Conservation (phyloP, 2,329 filamentous ascomycete species). For the Xylariaceae sp. region DNA sequence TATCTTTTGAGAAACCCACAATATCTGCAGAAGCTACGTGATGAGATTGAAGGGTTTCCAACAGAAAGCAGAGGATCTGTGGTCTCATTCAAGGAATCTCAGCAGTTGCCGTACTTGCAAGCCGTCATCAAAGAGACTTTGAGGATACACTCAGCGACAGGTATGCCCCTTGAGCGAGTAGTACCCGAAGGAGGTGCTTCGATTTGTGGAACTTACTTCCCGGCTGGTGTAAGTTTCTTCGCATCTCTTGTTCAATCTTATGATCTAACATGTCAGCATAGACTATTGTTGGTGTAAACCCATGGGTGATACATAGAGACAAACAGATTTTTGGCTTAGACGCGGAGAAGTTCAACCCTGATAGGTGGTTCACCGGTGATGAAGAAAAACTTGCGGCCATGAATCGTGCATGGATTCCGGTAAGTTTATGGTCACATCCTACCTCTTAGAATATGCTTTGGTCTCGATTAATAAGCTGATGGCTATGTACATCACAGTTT, state of each 20-base stretch:
- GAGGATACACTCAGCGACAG: conserved; percentile 42
- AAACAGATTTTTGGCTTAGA: conserved; percentile 38
- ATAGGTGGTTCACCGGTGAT: conserved; percentile 18
- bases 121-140: conserved; percentile 46
- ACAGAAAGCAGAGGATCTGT: too few species aligned
- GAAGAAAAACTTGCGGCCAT: conserved; percentile 13
- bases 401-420: conserved; percentile 35
- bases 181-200: conserved; percentile 37
- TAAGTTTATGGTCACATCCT: conserved; percentile 19
- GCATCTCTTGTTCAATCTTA: not conserved
- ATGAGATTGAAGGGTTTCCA: conserved; percentile 34
- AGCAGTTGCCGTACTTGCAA: conserved; percentile 41
- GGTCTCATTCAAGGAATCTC: conserved; percentile 27
- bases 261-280: not conserved
- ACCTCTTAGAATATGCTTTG: not conserved
- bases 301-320: conserved; percentile 41
- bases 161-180: conserved; percentile 40
- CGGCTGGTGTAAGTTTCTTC: conserved; percentile 13
- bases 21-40: conserved; percentile 31
- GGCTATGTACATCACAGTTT: conserved; percentile 23
- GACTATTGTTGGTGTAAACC: conserved; percentile 39
- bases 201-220: conserved; percentile 24
- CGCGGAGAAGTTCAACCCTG: conserved; percentile 30
- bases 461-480: not conserved
- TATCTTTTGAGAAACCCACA: conserved; percentile 25